Conservation (phyloP, 805 yeast genomes). For the Ogataea neopini region DNA sequence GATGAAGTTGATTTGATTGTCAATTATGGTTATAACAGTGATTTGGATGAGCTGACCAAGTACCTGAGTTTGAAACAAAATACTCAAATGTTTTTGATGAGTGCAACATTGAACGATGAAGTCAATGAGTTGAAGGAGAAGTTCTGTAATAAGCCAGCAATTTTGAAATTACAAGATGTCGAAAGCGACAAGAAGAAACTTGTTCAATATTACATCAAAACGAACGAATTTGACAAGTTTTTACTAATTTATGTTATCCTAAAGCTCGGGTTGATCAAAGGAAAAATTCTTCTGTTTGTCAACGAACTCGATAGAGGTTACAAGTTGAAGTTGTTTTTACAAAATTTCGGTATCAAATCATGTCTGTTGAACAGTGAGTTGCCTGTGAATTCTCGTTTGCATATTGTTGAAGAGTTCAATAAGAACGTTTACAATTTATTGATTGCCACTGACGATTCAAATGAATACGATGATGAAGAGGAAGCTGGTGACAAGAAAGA, state of each 20-base stretch:
- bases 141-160: slow-evolving; percentile 83
- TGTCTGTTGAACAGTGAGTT: slow-evolving; percentile 90
- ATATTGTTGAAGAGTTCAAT: slow-evolving; percentile 93
- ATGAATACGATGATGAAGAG: slow-evolving; percentile 50
- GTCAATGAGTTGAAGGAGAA: slow-evolving; percentile 70
- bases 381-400: slow-evolving; percentile 89
- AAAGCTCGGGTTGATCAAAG: slow-evolving; percentile 84
- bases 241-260: slow-evolving; percentile 87
- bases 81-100: slow-evolving; percentile 90
- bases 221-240: slow-evolving; percentile 89
- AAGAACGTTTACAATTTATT: slow-evolving; percentile 81
- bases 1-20: slow-evolving; percentile 94
- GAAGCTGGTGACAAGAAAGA: slow-evolving; percentile 17
- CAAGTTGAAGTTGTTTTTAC: slow-evolving; percentile 83
- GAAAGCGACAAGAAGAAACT: slow-evolving; percentile 56
- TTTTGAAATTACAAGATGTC: slow-evolving; percentile 73
- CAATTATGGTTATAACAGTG: slow-evolving; percentile 90
- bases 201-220: slow-evolving; percentile 82
- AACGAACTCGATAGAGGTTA: slow-evolving; percentile 95
- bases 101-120: slow-evolving; percentile 92
- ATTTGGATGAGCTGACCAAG: slow-evolving; percentile 63
- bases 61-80: slow-evolving; percentile 70
- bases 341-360: slow-evolving; percentile 89
- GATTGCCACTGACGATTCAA: slow-evolving; percentile 93
- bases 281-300: slow-evolving; percentile 88